A percentile compares a stretch with the other conserved stretches of the same genome.
Evolutionary conservation across 495 filamentous ascomycete species (phyloP).

Genomic region (Annulohypoxylon maeteangense): DNA sequence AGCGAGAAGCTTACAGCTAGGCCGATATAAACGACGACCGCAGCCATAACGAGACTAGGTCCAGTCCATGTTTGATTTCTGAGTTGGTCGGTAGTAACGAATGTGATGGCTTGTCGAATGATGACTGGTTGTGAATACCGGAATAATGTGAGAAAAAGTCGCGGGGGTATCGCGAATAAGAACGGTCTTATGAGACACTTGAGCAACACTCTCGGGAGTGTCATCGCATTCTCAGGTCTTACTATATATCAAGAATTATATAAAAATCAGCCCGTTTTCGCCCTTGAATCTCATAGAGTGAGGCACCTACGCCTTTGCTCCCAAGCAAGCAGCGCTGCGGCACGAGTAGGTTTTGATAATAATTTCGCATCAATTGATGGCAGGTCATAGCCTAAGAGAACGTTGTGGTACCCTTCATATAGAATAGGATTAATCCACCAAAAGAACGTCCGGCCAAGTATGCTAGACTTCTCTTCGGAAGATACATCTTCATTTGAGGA

Average conservation of each 20-base stretch:
- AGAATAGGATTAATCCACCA: constrained; percentile 72
- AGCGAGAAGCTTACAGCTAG: constrained; percentile 59
- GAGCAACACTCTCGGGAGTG: constrained; percentile 60
- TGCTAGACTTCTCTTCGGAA: constrained; percentile 60
- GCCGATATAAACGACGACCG: constrained; percentile 68
- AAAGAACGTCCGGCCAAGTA: constrained; percentile 60
- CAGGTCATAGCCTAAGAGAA: constrained; percentile 59
- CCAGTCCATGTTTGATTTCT: constrained; percentile 51
- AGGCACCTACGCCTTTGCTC: constrained; percentile 42
- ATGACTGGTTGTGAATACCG: constrained; percentile 72
- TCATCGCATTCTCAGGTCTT: constrained; percentile 46
- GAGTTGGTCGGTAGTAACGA: constrained; percentile 48
- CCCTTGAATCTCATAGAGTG: not conserved
- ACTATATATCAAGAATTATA: constrained; percentile 17
- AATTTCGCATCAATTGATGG: constrained; percentile 59
- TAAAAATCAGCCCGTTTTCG: not conserved
- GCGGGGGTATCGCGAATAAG: constrained; percentile 60
- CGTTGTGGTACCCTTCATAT: constrained; percentile 56
- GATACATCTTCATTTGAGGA: constrained; percentile 58
- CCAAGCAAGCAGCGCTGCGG: constrained; percentile 53
- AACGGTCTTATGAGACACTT: constrained; percentile 61
- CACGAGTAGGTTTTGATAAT: constrained; percentile 53
- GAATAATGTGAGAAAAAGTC: constrained; percentile 66
- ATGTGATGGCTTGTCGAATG: constrained; percentile 64
- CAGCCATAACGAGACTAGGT: constrained; percentile 68